phyloP scores from a whole-genome alignment of 345 rosid genomes.

The Eucalyptus regnans region DNA sequence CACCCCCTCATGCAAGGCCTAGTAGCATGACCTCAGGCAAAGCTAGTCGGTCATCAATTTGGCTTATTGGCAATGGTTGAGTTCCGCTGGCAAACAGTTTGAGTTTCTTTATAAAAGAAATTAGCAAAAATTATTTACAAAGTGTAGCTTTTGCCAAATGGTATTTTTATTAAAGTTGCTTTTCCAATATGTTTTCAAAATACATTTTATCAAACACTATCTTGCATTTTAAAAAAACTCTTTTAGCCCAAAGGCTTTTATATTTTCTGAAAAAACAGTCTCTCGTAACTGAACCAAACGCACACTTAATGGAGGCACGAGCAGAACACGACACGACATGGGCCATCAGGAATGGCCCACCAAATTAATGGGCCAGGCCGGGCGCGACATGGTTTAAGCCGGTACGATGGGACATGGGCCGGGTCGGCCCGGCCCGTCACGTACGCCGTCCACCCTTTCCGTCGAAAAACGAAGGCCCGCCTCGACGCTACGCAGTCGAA shows the following conservation, averaged over 20 bases:
- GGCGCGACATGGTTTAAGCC: not conserved
- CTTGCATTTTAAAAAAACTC: not conserved
- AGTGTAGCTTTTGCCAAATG: not conserved
- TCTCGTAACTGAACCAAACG: rapidly evolving
- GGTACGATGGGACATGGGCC: not conserved
- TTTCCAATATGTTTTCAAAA: too few relatives aligned
- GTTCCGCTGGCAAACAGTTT: rapidly evolving
- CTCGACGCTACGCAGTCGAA: not conserved
- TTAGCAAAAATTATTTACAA: not conserved
- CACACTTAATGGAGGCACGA: not conserved
- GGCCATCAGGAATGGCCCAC: not conserved
- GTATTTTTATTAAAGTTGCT: too few relatives aligned
- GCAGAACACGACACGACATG: not conserved
- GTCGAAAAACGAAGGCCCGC: not conserved
- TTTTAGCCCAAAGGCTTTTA: too few relatives aligned
- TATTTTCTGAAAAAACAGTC: too few relatives aligned
- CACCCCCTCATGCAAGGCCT: too few relatives aligned
- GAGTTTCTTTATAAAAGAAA: too few relatives aligned
- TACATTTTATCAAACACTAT: not conserved
- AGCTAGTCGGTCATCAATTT: rapidly evolving
- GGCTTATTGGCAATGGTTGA: rapidly evolving
- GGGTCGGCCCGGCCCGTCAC: not conserved
- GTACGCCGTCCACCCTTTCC: not conserved
- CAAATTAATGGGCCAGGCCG: not conserved
- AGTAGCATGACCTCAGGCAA: rapidly evolving